Conservation (phyloP, 768 basidiomycete species). For the Clitopilus passeckerianus region DNA sequence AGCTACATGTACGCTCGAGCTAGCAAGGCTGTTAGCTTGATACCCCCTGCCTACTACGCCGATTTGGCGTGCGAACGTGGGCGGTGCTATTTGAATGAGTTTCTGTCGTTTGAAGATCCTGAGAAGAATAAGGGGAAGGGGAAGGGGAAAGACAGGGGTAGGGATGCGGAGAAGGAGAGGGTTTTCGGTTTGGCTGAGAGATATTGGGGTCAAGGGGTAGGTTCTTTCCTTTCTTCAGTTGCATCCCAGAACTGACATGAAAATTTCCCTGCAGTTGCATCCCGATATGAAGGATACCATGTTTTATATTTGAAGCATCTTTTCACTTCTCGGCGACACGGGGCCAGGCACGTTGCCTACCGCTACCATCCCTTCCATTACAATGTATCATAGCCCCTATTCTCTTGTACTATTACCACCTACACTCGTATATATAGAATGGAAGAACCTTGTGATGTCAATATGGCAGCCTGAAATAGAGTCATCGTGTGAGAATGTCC, state of each 20-base stretch:
- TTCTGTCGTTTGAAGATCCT: constrained; percentile 39
- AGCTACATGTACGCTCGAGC: constrained; percentile 80
- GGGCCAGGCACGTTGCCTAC: too few relatives aligned
- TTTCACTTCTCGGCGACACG: neutral
- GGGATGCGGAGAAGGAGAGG: constrained; percentile 29
- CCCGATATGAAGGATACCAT: constrained; percentile 54
- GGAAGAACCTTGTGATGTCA: too few relatives aligned
- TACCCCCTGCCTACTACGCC: constrained; percentile 78
- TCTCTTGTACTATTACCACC: too few relatives aligned
- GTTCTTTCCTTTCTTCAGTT: constrained; percentile 11
- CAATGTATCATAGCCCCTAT: too few relatives aligned
- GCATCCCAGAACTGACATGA: constrained; percentile 4
- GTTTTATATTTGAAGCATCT: constrained; percentile 59
- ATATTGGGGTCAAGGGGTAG: constrained; percentile 51
- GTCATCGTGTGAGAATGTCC: too few relatives aligned
- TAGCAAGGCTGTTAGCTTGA: constrained; percentile 77
- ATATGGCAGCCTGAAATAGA: too few relatives aligned
- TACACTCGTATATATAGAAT: too few relatives aligned
- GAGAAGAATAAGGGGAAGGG: constrained; percentile 40
- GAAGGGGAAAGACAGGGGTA: constrained; percentile 32
- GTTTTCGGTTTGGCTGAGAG: constrained; percentile 39
- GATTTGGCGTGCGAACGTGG: constrained; percentile 82
- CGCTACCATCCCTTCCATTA: too few relatives aligned
- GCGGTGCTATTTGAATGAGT: constrained; percentile 69
- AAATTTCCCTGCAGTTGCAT: constrained; percentile 35